phyloP scores from a whole-genome alignment of 768 basidiomycete species.

The Strobilomyces dryophilus region DNA sequence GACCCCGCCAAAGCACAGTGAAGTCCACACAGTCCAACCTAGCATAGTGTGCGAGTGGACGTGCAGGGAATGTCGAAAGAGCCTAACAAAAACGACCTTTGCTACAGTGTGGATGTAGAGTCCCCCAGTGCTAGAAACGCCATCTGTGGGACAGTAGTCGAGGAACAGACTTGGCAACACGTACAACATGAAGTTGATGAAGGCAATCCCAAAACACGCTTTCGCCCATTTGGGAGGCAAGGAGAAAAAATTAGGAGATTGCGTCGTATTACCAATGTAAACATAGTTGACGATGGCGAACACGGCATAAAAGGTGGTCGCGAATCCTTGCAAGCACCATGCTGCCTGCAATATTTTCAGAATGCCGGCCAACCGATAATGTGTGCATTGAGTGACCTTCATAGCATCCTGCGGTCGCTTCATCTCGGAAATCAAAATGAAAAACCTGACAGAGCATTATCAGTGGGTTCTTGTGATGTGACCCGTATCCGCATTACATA shows the following conservation, averaged over 20 bases:
- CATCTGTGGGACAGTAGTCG: not conserved
- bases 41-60: conserved; percentile 47
- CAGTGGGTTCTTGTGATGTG: not conserved
- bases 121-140: conserved; percentile 36
- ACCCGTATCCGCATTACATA: conserved; percentile 16
- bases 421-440: conserved; percentile 59
- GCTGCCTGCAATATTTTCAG: conserved; percentile 30
- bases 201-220: conserved; percentile 43
- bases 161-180: conserved; percentile 8
- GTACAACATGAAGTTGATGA: conserved; percentile 35
- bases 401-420: conserved; percentile 47
- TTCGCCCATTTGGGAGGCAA: conserved; percentile 41
- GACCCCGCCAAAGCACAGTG: conserved; percentile 35
- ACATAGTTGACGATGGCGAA: conserved; percentile 44
- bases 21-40: conserved; percentile 47
- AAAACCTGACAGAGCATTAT: conserved; percentile 39
- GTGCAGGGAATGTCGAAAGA: conserved; percentile 44
- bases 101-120: conserved; percentile 50
- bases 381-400: conserved; percentile 39
- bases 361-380: not conserved
- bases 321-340: conserved; percentile 50
- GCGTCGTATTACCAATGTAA: conserved; percentile 38
- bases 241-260: conserved; percentile 8
- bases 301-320: conserved; percentile 47
- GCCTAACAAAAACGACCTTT: conserved; percentile 49